Percentiles rank a stretch among this genome's conserved stretches.
Conservation (phyloP, 495 filamentous ascomycete genomes). For the Neurospora sp. region DNA sequence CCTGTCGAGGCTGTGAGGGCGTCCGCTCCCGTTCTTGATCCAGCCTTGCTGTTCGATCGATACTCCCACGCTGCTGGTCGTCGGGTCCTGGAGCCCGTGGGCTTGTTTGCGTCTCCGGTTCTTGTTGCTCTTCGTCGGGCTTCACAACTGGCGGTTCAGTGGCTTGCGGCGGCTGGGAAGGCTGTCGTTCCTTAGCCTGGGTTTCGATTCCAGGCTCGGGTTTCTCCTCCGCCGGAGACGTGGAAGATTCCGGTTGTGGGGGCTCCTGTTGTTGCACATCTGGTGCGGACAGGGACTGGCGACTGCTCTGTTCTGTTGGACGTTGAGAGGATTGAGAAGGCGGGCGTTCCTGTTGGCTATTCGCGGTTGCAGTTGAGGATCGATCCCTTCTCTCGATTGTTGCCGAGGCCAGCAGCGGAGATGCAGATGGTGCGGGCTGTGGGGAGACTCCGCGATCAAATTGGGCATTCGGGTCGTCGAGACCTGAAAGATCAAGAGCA, state of each 20-base stretch:
- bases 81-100: neutral
- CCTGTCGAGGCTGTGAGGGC: conserved; percentile 11
- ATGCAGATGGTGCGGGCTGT: neutral
- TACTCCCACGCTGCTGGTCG: neutral
- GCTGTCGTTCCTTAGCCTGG: neutral
- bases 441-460: neutral
- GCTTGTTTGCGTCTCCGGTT: neutral
- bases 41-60: neutral
- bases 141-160: neutral
- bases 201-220: neutral
- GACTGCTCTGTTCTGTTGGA: conserved; percentile 3
- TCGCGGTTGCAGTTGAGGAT: neutral
- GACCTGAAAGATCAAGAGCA: conserved; percentile 2
- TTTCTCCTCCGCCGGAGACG: conserved; percentile 10
- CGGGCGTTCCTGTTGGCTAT: neutral
- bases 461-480: conserved; percentile 2
- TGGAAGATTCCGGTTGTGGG: neutral
- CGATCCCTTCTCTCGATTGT: neutral
- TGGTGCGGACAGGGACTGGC: neutral
- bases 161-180: neutral
- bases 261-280: neutral
- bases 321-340: neutral
- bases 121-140: neutral
- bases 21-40: neutral
- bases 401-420: neutral